Evolutionary conservation across 805 yeast species (phyloP).

Genomic region (Ogataea trehalophila): DNA sequence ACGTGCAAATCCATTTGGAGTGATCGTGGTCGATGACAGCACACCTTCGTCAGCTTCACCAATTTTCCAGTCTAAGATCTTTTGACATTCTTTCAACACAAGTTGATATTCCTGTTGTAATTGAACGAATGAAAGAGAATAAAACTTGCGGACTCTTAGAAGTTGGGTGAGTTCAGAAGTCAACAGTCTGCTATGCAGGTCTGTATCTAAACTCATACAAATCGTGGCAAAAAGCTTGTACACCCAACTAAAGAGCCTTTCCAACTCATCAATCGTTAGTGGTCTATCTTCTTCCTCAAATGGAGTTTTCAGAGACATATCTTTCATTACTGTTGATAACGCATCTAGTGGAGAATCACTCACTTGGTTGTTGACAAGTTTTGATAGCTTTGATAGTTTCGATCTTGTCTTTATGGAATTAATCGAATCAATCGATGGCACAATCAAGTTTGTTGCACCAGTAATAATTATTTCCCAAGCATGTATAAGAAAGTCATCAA

Average conservation of each 20-base stretch:
- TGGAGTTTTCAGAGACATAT: not conserved
- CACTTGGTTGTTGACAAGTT: not conserved
- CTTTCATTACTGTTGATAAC: not conserved
- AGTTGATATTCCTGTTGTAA: constrained; percentile 10
- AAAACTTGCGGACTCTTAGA: constrained; percentile 4
- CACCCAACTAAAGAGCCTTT: constrained; percentile 15
- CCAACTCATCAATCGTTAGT: constrained; percentile 6
- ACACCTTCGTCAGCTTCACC: not conserved
- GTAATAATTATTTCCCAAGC: constrained; percentile 2
- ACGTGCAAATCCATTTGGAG: constrained; percentile 1
- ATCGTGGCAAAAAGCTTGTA: constrained; percentile 12
- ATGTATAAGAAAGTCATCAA: constrained; percentile 2
- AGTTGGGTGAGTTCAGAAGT: constrained; percentile 8
- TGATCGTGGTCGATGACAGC: not conserved
- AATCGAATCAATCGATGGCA: constrained; percentile 2
- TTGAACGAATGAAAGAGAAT: constrained; percentile 2
- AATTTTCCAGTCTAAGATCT: not conserved
- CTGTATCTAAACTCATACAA: constrained; percentile 3
- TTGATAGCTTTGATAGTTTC: too few relatives aligned
- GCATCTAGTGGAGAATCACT: not conserved
- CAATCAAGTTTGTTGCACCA: not conserved
- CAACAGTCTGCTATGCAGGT: constrained; percentile 4
- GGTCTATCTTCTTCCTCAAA: not conserved
- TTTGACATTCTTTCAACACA: constrained; percentile 4
- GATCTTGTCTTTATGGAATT: not conserved